Conservation (phyloP, 2,329 filamentous ascomycete species). For the Neonectria neomacrospora region DNA sequence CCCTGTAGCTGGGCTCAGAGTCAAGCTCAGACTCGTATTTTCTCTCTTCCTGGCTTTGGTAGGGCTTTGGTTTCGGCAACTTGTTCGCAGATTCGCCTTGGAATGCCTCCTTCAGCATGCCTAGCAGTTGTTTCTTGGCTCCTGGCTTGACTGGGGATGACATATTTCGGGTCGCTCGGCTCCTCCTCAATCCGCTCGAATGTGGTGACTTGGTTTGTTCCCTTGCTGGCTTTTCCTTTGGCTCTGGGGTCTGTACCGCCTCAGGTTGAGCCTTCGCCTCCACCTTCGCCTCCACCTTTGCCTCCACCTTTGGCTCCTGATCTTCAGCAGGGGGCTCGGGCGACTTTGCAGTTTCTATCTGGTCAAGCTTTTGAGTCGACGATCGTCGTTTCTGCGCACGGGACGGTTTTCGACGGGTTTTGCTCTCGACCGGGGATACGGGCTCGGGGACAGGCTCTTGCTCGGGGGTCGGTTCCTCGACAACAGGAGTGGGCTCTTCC, state of each 20-base stretch:
- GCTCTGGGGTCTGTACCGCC: slow-evolving; percentile 28
- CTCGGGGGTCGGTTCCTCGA: slow-evolving; percentile 10
- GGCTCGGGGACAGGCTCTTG: slow-evolving; percentile 6
- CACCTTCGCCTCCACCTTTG: slow-evolving; percentile 23
- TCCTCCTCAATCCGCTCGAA: slow-evolving; percentile 62
- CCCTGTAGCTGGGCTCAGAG: slow-evolving; percentile 37
- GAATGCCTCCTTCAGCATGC: slow-evolving; percentile 70
- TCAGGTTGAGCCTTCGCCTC: slow-evolving; percentile 30
- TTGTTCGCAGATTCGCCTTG: slow-evolving; percentile 67
- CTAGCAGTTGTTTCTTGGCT: slow-evolving; percentile 64
- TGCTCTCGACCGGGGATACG: slow-evolving; percentile 31
- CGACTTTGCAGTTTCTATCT: slow-evolving; percentile 31
- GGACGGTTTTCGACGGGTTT: slow-evolving; percentile 40
- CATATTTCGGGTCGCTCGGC: slow-evolving; percentile 63
- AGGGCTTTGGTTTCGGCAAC: slow-evolving; percentile 57
- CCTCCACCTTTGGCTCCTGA: slow-evolving; percentile 4
- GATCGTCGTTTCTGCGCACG: slow-evolving; percentile 36
- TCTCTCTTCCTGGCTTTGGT: slow-evolving; percentile 60
- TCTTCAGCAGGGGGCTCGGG: slow-evolving; percentile 12
- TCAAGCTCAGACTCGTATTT: slow-evolving; percentile 44
- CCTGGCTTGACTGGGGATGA: slow-evolving; percentile 61
- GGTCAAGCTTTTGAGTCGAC: slow-evolving; percentile 38
- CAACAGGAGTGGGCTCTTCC: background rate
- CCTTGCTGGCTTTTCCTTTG: slow-evolving; percentile 35
- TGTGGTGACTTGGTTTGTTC: slow-evolving; percentile 38